Percentiles rank a stretch among this genome's conserved stretches.
Evolutionary conservation across 2,329 filamentous ascomycete species (phyloP).

Genomic region (Fusarium staphyleae): DNA sequence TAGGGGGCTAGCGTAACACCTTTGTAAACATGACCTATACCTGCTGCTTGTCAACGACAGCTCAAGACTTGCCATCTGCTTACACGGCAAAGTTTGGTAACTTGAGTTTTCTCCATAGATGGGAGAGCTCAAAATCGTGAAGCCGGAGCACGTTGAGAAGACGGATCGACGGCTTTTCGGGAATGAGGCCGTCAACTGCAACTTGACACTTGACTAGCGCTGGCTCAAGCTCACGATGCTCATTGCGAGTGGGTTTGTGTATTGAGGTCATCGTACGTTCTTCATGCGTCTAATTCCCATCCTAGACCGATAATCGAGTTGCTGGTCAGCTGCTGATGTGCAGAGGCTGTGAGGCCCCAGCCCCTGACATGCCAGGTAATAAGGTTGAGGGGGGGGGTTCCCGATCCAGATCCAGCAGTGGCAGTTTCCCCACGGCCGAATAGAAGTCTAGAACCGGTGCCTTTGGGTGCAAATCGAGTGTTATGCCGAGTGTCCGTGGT

Average conservation of each 20-base stretch:
- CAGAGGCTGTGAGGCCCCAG: conserved; percentile 12
- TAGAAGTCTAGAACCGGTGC: conserved; percentile 16
- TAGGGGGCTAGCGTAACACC: too few species aligned
- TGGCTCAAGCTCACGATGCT: conserved; percentile 8
- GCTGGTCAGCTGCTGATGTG: conserved; percentile 20
- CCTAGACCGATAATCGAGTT: conserved; percentile 11
- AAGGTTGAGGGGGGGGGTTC: conserved; percentile 7
- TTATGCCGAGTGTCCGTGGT: conserved; percentile 7
- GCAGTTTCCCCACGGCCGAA: conserved; percentile 23
- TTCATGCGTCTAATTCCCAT: conserved; percentile 6
- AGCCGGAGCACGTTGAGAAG: background rate
- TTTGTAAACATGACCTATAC: too few species aligned
- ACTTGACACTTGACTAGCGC: conserved; percentile 11
- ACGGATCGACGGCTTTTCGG: conserved; percentile 26
- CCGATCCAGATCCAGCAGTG: conserved; percentile 22
- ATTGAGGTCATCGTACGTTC: conserved; percentile 26
- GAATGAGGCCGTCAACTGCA: conserved; percentile 27
- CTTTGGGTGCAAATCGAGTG: conserved; percentile 14
- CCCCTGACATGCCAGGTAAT: conserved; percentile 25
- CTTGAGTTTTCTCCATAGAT: background rate
- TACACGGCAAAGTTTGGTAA: background rate
- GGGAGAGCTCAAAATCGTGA: background rate
- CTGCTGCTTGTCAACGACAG: too few species aligned
- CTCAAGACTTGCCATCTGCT: too few species aligned
- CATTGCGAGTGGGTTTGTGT: conserved; percentile 5